Conservation (phyloP, 2,329 filamentous ascomycete genomes). For the Sporothrix humicola region DNA sequence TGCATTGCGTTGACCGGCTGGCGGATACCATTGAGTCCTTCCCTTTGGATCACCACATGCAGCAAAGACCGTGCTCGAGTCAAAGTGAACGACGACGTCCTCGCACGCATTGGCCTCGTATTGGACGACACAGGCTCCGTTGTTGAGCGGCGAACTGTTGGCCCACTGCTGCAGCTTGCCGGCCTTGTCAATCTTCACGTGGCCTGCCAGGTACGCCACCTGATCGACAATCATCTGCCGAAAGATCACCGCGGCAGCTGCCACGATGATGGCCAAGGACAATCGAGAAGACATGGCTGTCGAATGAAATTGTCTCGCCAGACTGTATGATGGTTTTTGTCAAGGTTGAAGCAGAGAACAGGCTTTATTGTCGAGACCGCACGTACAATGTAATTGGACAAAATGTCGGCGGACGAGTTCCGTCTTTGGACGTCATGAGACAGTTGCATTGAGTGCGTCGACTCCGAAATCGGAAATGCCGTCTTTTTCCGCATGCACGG, state of each 20-base stretch:
- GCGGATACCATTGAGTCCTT: conserved; percentile 16
- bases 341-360: too few species aligned
- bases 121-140: conserved; percentile 21
- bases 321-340: too few species aligned
- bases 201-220: background rate
- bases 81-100: conserved; percentile 22
- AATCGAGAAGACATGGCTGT: background rate
- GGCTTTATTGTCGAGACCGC: too few species aligned
- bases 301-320: too few species aligned
- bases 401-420: too few species aligned
- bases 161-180: conserved; percentile 18
- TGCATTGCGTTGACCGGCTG: conserved; percentile 19
- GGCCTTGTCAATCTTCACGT: conserved; percentile 16
- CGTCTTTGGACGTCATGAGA: too few species aligned
- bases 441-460: background rate
- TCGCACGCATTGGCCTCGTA: conserved; percentile 13
- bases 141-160: conserved; percentile 11
- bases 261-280: background rate
- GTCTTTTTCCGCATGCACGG: background rate
- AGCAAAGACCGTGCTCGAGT: conserved; percentile 20
- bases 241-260: background rate
- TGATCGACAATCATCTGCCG: background rate
- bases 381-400: too few species aligned
- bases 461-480: background rate
- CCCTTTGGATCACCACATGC: conserved; percentile 22